phyloP scores from a whole-genome alignment of 306 rosid species.

The Styphnolobium japonicum region DNA sequence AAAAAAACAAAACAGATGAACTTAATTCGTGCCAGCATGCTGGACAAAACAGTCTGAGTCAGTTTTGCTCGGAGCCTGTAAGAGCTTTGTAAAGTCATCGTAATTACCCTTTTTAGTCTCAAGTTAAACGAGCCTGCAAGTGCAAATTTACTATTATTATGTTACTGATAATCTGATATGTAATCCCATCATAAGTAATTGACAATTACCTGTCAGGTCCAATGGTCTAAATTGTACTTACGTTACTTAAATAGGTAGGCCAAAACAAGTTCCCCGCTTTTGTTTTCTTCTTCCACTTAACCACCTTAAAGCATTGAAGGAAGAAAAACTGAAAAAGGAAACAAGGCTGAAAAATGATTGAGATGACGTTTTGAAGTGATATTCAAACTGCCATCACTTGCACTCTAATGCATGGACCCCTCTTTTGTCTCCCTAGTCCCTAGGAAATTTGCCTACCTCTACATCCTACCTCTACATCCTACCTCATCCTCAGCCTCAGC shows the following conservation, averaged over 20 bases:
- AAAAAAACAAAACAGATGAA: neutral
- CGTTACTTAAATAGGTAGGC: constrained; percentile 31
- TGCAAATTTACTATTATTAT: too few relatives aligned
- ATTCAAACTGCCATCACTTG: constrained; percentile 39
- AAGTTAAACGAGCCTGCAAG: neutral
- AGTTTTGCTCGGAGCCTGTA: neutral
- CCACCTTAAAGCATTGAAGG: constrained; percentile 9
- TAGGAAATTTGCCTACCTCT: constrained; percentile 16
- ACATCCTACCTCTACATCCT: too few relatives aligned
- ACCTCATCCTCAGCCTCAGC: constrained; percentile 20
- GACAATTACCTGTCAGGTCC: neutral
- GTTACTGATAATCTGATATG: too few relatives aligned
- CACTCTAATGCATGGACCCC: constrained; percentile 47
- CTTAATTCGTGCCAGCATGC: neutral
- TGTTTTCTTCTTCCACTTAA: constrained; percentile 23
- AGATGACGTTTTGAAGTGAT: constrained; percentile 27
- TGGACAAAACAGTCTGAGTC: neutral
- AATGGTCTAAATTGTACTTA: constrained; percentile 2
- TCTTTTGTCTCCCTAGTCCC: constrained; percentile 44
- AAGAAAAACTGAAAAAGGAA: neutral
- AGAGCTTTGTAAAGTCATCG: neutral
- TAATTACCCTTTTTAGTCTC: neutral
- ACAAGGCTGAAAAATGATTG: constrained; percentile 19
- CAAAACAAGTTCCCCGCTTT: constrained; percentile 21
- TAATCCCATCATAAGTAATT: neutral